These are phyloP conservation scores for Alternaria alternata DNA, from an alignment of 2,329 filamentous ascomycete species.

Conservation along the genomic window DNA sequence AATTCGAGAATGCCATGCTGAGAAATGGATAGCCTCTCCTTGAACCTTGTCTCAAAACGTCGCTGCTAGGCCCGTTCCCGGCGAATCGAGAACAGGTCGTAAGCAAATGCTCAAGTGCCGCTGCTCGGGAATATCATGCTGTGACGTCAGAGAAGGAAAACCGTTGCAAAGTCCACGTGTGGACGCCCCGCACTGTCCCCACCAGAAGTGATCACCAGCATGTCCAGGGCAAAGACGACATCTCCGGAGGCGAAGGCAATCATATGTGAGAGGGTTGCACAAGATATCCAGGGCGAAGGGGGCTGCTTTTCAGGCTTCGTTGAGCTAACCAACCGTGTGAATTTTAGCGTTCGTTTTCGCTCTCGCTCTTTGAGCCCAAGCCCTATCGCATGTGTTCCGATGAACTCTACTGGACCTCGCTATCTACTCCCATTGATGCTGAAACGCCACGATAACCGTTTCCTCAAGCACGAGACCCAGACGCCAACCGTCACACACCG, in stretches of 20 bases:
- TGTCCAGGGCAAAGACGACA: background rate
- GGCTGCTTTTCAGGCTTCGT: background rate
- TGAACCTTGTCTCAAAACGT: background rate
- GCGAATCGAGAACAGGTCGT: background rate
- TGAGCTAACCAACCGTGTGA: background rate
- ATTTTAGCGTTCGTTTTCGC: background rate
- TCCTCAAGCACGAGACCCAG: background rate
- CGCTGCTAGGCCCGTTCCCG: background rate
- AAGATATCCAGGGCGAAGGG: background rate
- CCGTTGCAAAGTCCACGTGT: constrained; percentile 7
- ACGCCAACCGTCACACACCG: background rate
- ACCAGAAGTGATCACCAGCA: constrained; percentile 1
- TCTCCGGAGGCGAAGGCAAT: background rate
- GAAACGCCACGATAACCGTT: background rate
- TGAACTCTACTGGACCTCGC: background rate
- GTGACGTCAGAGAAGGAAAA: constrained; percentile 12
- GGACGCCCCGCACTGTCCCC: constrained; percentile 12
- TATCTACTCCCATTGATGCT: background rate
- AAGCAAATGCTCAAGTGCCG: background rate
- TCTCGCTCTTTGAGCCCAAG: background rate
- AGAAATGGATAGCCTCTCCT: constrained; percentile 24
- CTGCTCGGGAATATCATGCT: background rate
- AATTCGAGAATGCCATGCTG: constrained; percentile 39
- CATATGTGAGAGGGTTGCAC: background rate
- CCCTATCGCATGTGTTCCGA: background rate